Evolutionary conservation across 1,284 basidiomycete genomes (phyloP), one percentile per base, ranked within the genome.

Genomic region (Leccinum cinnamomeum): DNA sequence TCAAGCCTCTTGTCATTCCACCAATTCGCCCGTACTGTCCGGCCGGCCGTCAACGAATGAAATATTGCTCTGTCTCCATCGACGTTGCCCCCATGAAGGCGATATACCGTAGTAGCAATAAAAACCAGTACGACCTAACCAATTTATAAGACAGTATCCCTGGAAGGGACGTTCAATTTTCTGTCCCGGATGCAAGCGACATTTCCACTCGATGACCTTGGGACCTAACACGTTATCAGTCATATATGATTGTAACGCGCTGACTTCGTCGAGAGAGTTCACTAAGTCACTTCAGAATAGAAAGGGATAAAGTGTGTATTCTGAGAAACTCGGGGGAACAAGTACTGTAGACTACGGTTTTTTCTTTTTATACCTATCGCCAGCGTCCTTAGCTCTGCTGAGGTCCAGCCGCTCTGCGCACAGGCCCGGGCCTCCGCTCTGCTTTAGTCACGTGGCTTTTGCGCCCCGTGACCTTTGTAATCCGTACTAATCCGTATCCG

Each of bases 161-260:
- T 28, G 25, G 25, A 28, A 35, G 35, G 37, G 37, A 39, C 14
- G 3, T 50, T 55, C 30, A 18, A 4, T 6, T 20, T 12, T 7
- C 58, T 3, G 39, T n/a, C 14, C 33, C 53, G 2, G 54, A 23
- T 10, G 50, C 58, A 57, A 76, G 63, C 2, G 68, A 67, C 56
- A 72, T 72, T 72, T 80, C 84, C 84, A 85, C 63, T 79, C 77
- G 8, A 81, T 69, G 16, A 83, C 82, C 63, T 79, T 83, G 5
- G 78, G 76, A 85, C 84, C 81, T 77, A 54, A 33, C 10, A 20
- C 14, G 28, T 55, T 25, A 28, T 56, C 28, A 37, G 8, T 11
- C 14, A 63, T 2, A 12, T 16, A 11, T 14, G 28, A 28, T 28
- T 28, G 28, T 28, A 28, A 28, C 28, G 7, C 28, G 28, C 28